Percentiles rank a stretch among this genome's conserved stretches.
Conservation (phyloP, 208 protist species). For the Jaenimonas drosophilae region DNA sequence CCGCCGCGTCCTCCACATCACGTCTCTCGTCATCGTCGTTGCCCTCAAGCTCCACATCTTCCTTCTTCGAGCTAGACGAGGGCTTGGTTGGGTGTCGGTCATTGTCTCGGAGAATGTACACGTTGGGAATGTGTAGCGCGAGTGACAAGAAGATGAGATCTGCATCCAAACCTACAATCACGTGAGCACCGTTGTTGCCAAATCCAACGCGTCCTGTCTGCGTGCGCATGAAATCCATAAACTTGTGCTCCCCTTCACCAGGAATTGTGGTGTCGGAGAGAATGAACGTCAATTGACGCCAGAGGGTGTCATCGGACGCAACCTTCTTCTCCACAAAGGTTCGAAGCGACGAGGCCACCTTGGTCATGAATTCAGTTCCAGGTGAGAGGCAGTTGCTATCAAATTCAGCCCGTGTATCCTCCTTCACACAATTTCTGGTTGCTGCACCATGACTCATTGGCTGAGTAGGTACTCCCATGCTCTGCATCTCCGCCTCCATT, state of each 20-base stretch:
- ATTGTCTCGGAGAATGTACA: constrained; percentile 88
- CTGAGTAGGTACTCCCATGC: too few species aligned
- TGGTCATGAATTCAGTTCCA: constrained; percentile 97
- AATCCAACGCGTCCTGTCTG: constrained; percentile 68
- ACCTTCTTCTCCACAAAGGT: constrained; percentile 80
- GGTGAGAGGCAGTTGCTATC: constrained; percentile 99
- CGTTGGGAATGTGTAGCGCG: constrained; percentile 90
- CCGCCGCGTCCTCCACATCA: not conserved
- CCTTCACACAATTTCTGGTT: too few species aligned
- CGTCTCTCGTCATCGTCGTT: constrained; percentile 3
- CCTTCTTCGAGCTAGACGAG: constrained; percentile 20
- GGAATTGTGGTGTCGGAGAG: constrained; percentile 93
- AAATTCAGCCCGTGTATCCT: constrained; percentile 46
- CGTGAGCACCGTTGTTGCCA: constrained; percentile 88
- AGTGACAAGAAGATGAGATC: constrained; percentile 98
- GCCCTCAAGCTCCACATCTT: not conserved
- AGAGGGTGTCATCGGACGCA: constrained; percentile 35
- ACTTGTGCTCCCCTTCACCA: constrained; percentile 96
- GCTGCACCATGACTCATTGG: too few species aligned
- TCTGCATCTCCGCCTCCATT: too few species aligned
- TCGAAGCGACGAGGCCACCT: constrained; percentile 57
- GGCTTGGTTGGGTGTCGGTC: constrained; percentile 6
- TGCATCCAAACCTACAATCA: constrained; percentile 98
- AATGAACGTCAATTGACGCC: constrained; percentile 76
- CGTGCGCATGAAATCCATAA: constrained; percentile 83